These are phyloP conservation scores for Leccinum obscurum DNA, from an alignment of 768 basidiomycete genomes.

Conservation along the genomic window DNA sequence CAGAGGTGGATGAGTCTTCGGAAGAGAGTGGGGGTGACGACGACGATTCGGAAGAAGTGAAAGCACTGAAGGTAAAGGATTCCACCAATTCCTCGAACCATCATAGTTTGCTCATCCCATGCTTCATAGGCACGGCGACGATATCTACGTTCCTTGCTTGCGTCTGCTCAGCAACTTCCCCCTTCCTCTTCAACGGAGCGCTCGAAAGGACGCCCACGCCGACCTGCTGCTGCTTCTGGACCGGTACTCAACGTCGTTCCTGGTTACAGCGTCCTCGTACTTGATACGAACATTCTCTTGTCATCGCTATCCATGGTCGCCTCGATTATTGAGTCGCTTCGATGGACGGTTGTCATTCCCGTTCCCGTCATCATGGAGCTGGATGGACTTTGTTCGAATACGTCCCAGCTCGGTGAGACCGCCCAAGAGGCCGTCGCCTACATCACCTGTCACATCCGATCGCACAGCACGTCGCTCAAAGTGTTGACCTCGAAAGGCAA, in stretches of 20 bases:
- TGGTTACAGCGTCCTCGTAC: slow-evolving; percentile 87
- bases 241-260: slow-evolving; percentile 60
- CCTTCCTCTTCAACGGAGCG: slow-evolving; percentile 30
- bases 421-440: slow-evolving; percentile 75
- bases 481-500: slow-evolving; percentile 95
- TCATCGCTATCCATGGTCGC: slow-evolving; percentile 75
- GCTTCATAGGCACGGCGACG: slow-evolving; percentile 62
- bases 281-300: slow-evolving; percentile 94
- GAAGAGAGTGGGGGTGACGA: slow-evolving; percentile 54
- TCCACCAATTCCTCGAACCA: background rate
- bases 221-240: slow-evolving; percentile 32
- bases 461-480: slow-evolving; percentile 78
- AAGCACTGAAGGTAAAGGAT: slow-evolving; percentile 69
- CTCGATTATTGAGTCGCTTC: slow-evolving; percentile 72
- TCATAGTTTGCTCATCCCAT: slow-evolving; percentile 8
- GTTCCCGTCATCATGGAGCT: slow-evolving; percentile 97
- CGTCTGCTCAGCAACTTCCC: slow-evolving; percentile 38
- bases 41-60: slow-evolving; percentile 70
- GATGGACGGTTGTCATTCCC: slow-evolving; percentile 90
- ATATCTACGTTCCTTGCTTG: slow-evolving; percentile 70
- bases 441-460: slow-evolving; percentile 71
- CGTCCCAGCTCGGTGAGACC: slow-evolving; percentile 66
- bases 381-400: slow-evolving; percentile 78
- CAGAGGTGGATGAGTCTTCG: slow-evolving; percentile 46
- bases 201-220: slow-evolving; percentile 29